phyloP scores from a whole-genome alignment of 768 basidiomycete genomes.

The Panaeolus cyanescens region DNA sequence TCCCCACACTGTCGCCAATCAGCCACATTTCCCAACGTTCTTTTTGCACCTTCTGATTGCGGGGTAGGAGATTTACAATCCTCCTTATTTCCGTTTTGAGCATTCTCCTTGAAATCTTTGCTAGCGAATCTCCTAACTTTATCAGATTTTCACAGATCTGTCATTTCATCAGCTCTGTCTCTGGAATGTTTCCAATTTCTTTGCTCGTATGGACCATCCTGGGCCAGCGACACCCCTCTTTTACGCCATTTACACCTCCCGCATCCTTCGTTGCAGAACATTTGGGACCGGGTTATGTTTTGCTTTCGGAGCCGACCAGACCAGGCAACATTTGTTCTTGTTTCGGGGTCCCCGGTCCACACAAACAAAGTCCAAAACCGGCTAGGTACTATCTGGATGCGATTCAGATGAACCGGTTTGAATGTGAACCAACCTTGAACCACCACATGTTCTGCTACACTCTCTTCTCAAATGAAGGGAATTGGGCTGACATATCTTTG shows the following conservation, averaged over 20 bases:
- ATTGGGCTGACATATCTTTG: no score
- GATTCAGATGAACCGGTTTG: no score
- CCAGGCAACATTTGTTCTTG: no score
- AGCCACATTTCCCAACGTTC: neutral
- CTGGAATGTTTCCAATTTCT: neutral
- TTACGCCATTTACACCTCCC: neutral
- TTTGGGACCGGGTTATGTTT: no score
- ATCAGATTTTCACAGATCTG: neutral
- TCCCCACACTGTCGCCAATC: neutral
- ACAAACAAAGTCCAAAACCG: no score
- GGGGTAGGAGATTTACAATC: neutral
- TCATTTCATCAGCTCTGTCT: neutral
- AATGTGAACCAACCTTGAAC: no score
- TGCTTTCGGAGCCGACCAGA: no score
- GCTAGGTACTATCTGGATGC: no score
- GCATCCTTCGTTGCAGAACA: no score
- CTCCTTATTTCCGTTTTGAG: neutral
- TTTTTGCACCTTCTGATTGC: neutral
- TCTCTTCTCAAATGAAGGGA: no score
- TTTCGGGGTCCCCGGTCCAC: no score
- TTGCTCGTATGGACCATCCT: neutral
- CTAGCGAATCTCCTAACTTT: neutral
- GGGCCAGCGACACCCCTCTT: neutral
- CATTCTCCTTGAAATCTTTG: neutral
- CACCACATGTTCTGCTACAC: no score